phyloP scores from a whole-genome alignment of 768 basidiomycete genomes.

The Tulasnella sp. region DNA sequence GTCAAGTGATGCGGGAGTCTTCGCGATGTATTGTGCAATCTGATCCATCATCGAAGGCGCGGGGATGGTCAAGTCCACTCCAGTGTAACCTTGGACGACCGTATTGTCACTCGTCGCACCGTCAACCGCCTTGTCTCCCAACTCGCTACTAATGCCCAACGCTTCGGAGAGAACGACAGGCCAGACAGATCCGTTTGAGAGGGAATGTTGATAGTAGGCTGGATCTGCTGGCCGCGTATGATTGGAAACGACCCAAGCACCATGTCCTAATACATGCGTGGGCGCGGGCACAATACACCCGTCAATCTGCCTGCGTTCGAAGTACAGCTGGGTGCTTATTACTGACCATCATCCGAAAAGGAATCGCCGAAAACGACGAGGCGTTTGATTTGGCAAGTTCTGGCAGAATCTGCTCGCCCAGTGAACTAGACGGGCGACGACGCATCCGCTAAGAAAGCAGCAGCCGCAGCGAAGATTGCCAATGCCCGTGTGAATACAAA shows the following conservation, averaged over 20 bases:
- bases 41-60: not conserved
- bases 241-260: constrained; percentile 3
- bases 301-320: not conserved
- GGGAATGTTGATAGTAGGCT: not conserved
- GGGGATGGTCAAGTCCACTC: not conserved
- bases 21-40: not conserved
- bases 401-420: not conserved
- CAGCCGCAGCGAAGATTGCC: not conserved
- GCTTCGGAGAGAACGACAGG: not conserved
- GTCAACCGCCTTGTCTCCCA: not conserved
- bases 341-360: not conserved
- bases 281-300: too few relatives aligned
- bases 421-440: too few relatives aligned
- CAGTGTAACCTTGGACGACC: constrained; percentile 5
- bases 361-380: constrained; percentile 5
- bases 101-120: constrained; percentile 1
- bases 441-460: not conserved
- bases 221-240: constrained; percentile 4
- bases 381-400: not conserved
- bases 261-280: not conserved
- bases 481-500: not conserved
- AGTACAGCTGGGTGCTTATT: not conserved
- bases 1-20: not conserved
- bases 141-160: not conserved
- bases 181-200: not conserved